Evolutionary conservation across 2,329 filamentous ascomycete genomes (phyloP).

Genomic region (Aspergillus ibericus): DNA sequence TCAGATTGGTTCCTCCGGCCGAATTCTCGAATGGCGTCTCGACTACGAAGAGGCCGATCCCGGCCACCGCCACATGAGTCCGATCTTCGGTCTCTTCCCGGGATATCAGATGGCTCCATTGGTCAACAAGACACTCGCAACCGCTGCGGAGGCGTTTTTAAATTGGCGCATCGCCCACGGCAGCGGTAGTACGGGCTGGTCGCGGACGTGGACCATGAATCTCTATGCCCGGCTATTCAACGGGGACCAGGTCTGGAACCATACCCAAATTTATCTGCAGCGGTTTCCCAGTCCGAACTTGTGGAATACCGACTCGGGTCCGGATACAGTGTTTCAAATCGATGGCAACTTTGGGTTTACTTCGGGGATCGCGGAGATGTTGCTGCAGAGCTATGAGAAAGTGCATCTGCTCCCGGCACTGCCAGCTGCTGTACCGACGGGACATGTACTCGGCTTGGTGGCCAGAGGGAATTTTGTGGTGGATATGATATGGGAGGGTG

Average conservation of each 20-base stretch:
- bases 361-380: conserved; percentile 46
- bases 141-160: conserved; percentile 19
- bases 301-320: conserved; percentile 14
- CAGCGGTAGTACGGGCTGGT: conserved; percentile 51
- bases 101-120: conserved; percentile 38
- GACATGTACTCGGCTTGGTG: conserved; percentile 32
- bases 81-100: conserved; percentile 51
- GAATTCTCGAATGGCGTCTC: conserved; percentile 34
- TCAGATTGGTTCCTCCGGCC: conserved; percentile 24
- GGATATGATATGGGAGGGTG: conserved; percentile 35
- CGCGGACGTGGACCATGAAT: conserved; percentile 49
- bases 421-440: conserved; percentile 30
- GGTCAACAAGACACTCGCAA: conserved; percentile 29
- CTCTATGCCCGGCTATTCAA: conserved; percentile 48
- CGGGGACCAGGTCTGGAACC: conserved; percentile 32
- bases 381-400: conserved; percentile 41
- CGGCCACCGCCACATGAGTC: conserved; percentile 53
- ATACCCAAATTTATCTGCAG: conserved; percentile 34
- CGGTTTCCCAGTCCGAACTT: conserved; percentile 10
- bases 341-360: conserved; percentile 52
- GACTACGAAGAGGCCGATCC: conserved; percentile 45
- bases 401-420: conserved; percentile 39
- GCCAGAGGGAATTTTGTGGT: conserved; percentile 37
- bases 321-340: conserved; percentile 45
- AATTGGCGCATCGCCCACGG: conserved; percentile 9